Percentiles rank a stretch among this genome's conserved stretches.
These are phyloP conservation scores for Gentiana straminea DNA, from an alignment of 257 asterid species.

Conservation along the genomic window DNA sequence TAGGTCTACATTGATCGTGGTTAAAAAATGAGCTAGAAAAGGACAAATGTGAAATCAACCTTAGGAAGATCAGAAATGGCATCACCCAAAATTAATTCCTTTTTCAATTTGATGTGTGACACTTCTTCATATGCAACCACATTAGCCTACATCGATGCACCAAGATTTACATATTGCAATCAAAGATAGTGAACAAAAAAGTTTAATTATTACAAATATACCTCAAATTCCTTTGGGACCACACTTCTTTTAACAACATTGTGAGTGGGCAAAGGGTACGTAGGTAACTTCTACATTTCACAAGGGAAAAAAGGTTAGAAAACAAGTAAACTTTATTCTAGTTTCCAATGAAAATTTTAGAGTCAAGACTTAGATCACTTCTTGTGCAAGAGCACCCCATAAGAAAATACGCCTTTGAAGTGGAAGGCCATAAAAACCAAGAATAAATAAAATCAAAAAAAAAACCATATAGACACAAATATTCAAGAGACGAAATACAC, in stretches of 20 bases:
- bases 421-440: conserved; percentile 47
- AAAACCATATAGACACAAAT: not conserved
- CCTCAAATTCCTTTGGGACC: conserved; percentile 55
- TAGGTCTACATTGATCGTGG: no score
- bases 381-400: conserved; percentile 69
- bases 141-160: conserved; percentile 27
- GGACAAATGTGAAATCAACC: conserved; percentile 6
- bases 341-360: not conserved
- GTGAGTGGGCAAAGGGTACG: conserved; percentile 80
- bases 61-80: conserved; percentile 71
- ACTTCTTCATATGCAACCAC: conserved; percentile 34
- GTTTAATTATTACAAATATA: not conserved
- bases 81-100: conserved; percentile 49
- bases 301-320: not conserved
- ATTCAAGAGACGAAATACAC: not conserved
- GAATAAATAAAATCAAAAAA: not conserved
- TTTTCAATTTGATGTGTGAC: conserved; percentile 43
- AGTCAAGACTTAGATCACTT: conserved; percentile 19
- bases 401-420: conserved; percentile 62
- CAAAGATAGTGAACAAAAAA: not conserved
- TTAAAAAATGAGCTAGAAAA: no score
- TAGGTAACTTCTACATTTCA: conserved; percentile 44
- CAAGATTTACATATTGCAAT: not conserved
- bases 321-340: not conserved
- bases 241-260: conserved; percentile 39